Percentiles rank a stretch among this genome's conserved stretches.
Evolutionary conservation across 2,329 filamentous ascomycete species (phyloP).

Genomic region (Nigrospora osmanthi): DNA sequence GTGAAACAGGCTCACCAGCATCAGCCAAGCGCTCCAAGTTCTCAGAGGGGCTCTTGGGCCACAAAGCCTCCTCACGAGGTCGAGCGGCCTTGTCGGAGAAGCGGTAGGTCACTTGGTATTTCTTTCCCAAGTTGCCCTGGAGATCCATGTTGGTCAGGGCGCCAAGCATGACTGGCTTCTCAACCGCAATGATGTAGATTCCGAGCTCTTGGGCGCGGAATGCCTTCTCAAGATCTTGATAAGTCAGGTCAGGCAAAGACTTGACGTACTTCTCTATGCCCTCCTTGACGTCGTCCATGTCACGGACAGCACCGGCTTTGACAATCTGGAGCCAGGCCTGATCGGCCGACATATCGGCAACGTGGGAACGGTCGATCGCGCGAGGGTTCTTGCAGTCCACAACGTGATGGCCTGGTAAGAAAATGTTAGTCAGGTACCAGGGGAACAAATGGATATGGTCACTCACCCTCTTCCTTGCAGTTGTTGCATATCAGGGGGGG

Average conservation of each 20-base stretch:
- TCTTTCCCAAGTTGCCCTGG: slow-evolving; percentile 59
- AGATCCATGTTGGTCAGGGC: slow-evolving; percentile 66
- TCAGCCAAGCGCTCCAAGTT: slow-evolving; percentile 57
- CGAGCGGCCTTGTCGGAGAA: slow-evolving; percentile 49
- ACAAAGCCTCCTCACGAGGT: slow-evolving; percentile 49
- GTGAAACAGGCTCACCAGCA: slow-evolving; percentile 56
- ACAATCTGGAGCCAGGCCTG: slow-evolving; percentile 50
- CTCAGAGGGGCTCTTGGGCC: slow-evolving; percentile 51
- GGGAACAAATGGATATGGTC: background rate
- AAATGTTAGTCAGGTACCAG: background rate
- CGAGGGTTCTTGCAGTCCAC: slow-evolving; percentile 51
- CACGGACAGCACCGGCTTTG: slow-evolving; percentile 41
- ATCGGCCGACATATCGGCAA: slow-evolving; percentile 43
- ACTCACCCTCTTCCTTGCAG: slow-evolving; percentile 51
- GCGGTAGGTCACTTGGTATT: slow-evolving; percentile 56
- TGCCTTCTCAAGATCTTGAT: slow-evolving; percentile 50
- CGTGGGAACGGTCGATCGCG: slow-evolving; percentile 43
- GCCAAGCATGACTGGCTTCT: slow-evolving; percentile 43
- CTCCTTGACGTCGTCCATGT: slow-evolving; percentile 56
- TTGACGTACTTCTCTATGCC: slow-evolving; percentile 55
- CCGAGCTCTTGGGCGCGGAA: slow-evolving; percentile 47
- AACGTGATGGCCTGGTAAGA: slow-evolving; percentile 42
- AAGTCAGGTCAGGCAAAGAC: slow-evolving; percentile 47
- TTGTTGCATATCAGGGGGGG: slow-evolving; percentile 50
- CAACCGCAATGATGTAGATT: slow-evolving; percentile 55